These are phyloP conservation scores for Zymoseptoria pseudotritici DNA, from an alignment of 2,329 filamentous ascomycete species.

Conservation along the genomic window DNA sequence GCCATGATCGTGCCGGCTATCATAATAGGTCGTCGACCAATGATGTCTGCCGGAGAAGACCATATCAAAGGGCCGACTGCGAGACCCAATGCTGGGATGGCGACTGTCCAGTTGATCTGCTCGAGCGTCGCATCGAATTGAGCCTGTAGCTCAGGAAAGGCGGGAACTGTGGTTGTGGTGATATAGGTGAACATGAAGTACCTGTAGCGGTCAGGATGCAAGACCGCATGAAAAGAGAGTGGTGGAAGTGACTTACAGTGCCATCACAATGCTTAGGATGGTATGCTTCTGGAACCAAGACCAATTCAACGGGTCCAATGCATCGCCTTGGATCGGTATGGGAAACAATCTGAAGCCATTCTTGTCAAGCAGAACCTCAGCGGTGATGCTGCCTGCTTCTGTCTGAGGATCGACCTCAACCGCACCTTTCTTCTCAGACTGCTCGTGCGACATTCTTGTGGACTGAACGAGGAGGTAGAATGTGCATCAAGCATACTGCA, in stretches of 20 bases:
- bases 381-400: constrained; percentile 5
- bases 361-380: constrained; percentile 11
- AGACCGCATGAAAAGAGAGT: neutral
- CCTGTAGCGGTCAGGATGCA: constrained; percentile 2
- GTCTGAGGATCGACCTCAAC: constrained; percentile 4
- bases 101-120: constrained; percentile 16
- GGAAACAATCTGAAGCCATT: constrained; percentile 13
- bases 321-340: constrained; percentile 8
- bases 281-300: constrained; percentile 11
- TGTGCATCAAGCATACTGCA: neutral
- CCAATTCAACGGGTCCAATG: constrained; percentile 14
- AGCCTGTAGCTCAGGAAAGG: constrained; percentile 11
- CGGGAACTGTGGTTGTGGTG: constrained; percentile 14
- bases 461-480: neutral
- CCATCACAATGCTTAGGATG: constrained; percentile 11
- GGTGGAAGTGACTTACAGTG: constrained; percentile 4
- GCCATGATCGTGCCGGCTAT: constrained; percentile 12
- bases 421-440: constrained; percentile 8
- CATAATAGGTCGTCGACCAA: constrained; percentile 14
- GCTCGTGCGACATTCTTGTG: constrained; percentile 1
- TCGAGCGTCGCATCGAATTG: constrained; percentile 11
- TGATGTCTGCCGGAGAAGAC: constrained; percentile 15
- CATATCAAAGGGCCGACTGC: constrained; percentile 10
- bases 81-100: constrained; percentile 13
- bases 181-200: constrained; percentile 18